Percentiles rank a stretch among this genome's conserved stretches.
These are phyloP conservation scores for Cyberlindnera americana DNA, from an alignment of 805 yeast genomes.

Conservation along the genomic window DNA sequence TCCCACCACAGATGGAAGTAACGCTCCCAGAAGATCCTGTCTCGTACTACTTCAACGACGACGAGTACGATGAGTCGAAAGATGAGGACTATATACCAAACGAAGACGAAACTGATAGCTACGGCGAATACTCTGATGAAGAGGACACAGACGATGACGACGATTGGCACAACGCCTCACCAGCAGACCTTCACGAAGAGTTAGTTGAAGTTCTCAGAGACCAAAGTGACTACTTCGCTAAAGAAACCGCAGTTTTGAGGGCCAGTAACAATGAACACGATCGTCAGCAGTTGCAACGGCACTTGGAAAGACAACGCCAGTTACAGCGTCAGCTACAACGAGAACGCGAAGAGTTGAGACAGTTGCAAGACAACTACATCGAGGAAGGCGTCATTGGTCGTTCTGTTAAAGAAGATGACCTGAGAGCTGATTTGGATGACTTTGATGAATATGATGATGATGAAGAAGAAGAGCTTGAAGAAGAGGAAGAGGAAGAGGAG, in stretches of 20 bases:
- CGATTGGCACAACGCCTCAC: constrained; percentile 11
- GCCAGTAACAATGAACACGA: constrained; percentile 9
- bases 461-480: constrained; percentile 39
- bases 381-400: constrained; percentile 29
- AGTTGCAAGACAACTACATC: constrained; percentile 20
- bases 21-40: constrained; percentile 17
- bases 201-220: constrained; percentile 16
- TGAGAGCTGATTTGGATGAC: constrained; percentile 2
- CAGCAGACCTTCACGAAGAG: constrained; percentile 16
- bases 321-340: constrained; percentile 15
- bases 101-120: constrained; percentile 12
- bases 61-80: constrained; percentile 15
- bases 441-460: constrained; percentile 32
- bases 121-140: constrained; percentile 21
- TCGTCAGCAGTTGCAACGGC: constrained; percentile 12
- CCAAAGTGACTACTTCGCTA: constrained; percentile 13
- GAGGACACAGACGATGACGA: constrained; percentile 5
- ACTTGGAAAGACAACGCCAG: constrained; percentile 15
- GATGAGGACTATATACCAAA: constrained; percentile 22
- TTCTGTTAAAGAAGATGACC: too few relatives aligned
- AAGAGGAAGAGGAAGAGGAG: constrained; percentile 11
- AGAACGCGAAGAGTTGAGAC: constrained; percentile 15
- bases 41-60: constrained; percentile 20
- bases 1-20: constrained; percentile 10
- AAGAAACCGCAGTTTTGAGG: constrained; percentile 10